Evolutionary conservation across 2,329 filamentous ascomycete species (phyloP), one percentile per base, ranked within the genome.

Genomic region (Proliferodiscus dingleyae): DNA sequence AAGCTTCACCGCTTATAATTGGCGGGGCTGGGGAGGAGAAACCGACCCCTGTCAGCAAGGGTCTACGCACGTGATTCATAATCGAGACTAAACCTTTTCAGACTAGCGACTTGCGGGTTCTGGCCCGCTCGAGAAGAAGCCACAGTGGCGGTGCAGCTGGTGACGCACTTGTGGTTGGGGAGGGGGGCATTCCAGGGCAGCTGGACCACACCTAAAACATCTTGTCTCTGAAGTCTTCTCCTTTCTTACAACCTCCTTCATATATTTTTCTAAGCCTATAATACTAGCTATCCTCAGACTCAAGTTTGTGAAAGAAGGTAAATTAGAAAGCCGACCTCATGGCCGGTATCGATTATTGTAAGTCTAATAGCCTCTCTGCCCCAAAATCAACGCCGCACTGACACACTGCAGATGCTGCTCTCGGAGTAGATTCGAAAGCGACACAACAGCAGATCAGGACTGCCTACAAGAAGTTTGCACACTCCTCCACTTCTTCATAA

Each of bases 401-500:
- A 53, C 37, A 40, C 6, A 11, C 36, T 23, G 21, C 42, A 90
- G 87, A 91, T 69, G 80, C 77, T 41, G 77, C 86, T 53, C 81
- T 95, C 40, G 85, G 85, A 53, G 68, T 95, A 50, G 64, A 82
- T 41, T 77, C 87, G 28, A 84, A 77, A 56, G 89, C 91, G 26
- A 85, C 81, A 0, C 80, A 83, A 48, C 81, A 89, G 61, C 86
- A 97, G 65, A 84, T 98, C 63, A 86, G 91, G 58, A 86, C 88
- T 74, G 93, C 90, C 41, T 98, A 97, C 74, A 98, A 98, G 66
- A 85, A 85, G 85, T 87, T 58, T 19, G 39, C 10, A 21, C 15
- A 9, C 28, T n/a, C 29, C 55, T 32, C 6, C 28, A 6, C 39
- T 11, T 40, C 22, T 23, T 22, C 18, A 37, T 15, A 26, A 19